These are phyloP conservation scores for Dendrobium chrysotoxum DNA, from an alignment of 106 monocot species.

Conservation along the genomic window DNA sequence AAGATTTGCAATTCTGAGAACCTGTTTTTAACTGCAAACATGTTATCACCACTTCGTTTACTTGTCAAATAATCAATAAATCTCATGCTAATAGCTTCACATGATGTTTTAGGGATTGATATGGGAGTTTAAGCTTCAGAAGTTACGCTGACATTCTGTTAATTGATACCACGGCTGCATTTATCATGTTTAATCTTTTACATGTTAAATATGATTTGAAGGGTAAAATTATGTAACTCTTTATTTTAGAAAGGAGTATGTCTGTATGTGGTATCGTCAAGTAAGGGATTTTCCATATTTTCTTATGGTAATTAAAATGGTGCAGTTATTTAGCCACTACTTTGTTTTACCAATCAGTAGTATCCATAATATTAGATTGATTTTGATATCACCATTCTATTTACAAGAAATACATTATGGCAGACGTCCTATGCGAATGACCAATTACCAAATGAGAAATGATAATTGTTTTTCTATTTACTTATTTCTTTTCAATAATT, in stretches of 20 bases:
- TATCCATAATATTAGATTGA: background rate
- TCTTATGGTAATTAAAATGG: background rate
- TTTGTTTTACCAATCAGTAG: background rate
- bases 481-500: too few relatives aligned
- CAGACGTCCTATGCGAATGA: background rate
- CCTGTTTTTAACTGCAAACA: too few relatives aligned
- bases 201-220: background rate
- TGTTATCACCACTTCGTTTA: background rate
- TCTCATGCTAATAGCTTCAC: background rate
- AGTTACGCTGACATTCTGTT: background rate
- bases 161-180: background rate
- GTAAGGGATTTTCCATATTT: background rate
- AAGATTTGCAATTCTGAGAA: background rate
- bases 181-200: background rate
- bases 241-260: background rate
- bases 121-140: background rate
- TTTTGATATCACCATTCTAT: background rate
- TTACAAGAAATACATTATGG: background rate
- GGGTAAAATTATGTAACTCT: background rate
- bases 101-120: background rate
- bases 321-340: background rate
- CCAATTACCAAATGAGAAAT: background rate
- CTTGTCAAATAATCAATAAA: background rate
- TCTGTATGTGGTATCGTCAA: background rate
- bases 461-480: background rate